Conservation (phyloP, 805 yeast genomes). For the Metschnikowia vanudenii region DNA sequence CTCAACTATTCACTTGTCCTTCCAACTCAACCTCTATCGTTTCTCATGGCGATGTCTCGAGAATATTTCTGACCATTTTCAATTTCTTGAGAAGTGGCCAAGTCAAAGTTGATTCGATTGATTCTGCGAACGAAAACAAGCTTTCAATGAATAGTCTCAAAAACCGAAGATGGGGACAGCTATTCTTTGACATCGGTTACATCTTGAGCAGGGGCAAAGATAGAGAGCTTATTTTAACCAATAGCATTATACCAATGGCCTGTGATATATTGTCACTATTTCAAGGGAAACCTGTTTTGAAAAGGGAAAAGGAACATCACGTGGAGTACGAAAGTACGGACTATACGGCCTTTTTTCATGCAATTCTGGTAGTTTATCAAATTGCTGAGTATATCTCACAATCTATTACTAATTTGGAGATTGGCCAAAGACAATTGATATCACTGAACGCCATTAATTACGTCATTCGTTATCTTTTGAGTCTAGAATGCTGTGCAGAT, state of each 20-base stretch:
- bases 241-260: constrained; percentile 52
- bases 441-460: constrained; percentile 30
- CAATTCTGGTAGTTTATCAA: constrained; percentile 64
- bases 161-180: constrained; percentile 74
- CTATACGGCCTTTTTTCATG: constrained; percentile 69
- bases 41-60: constrained; percentile 60
- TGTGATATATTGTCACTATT: constrained; percentile 66
- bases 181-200: constrained; percentile 77
- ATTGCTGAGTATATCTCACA: constrained; percentile 55
- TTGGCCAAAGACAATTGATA: constrained; percentile 11
- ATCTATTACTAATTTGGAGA: constrained; percentile 32
- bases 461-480: constrained; percentile 30
- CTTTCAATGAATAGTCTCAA: constrained; percentile 50
- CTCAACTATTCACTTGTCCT: constrained; percentile 90
- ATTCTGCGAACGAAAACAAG: constrained; percentile 34
- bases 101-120: constrained; percentile 26
- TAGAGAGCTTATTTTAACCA: constrained; percentile 45
- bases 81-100: constrained; percentile 58
- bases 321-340: constrained; percentile 89
- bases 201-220: constrained; percentile 67
- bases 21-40: constrained; percentile 66
- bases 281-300: constrained; percentile 74
- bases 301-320: constrained; percentile 74
- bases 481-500: constrained; percentile 22
- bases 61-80: constrained; percentile 60